Evolutionary conservation across 2,329 filamentous ascomycete genomes (phyloP).

Genomic region (Colletotrichum sp.): DNA sequence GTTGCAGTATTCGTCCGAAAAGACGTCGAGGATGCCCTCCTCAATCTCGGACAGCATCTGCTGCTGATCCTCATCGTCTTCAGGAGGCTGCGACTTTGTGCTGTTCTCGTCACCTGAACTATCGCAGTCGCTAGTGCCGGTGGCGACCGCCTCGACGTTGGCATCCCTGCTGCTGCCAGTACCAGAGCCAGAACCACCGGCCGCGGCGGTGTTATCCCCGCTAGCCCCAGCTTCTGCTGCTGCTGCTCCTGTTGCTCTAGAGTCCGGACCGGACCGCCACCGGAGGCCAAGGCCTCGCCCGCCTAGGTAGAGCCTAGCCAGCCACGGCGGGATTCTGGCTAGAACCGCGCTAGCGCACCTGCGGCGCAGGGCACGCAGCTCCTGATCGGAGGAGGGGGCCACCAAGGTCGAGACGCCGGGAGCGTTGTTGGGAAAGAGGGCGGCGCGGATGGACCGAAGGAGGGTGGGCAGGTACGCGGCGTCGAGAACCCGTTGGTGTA

Average conservation of each 20-base stretch:
- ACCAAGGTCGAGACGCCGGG: slow-evolving; percentile 68
- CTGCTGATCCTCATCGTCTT: slow-evolving; percentile 46
- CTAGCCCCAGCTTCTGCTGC: neutral
- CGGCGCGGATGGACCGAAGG: slow-evolving; percentile 73
- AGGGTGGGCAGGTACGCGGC: slow-evolving; percentile 68
- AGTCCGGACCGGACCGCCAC: slow-evolving; percentile 25
- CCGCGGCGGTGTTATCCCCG: neutral
- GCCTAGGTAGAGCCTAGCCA: slow-evolving; percentile 58
- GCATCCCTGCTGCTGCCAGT: slow-evolving; percentile 6
- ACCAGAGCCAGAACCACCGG: neutral
- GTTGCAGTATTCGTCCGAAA: slow-evolving; percentile 87
- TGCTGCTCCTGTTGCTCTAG: neutral
- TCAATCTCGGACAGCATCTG: slow-evolving; percentile 64
- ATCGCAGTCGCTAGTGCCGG: slow-evolving; percentile 19
- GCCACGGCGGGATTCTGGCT: slow-evolving; percentile 50
- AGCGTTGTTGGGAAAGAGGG: slow-evolving; percentile 86
- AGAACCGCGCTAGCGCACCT: slow-evolving; percentile 68
- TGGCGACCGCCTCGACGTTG: slow-evolving; percentile 27
- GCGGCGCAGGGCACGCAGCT: slow-evolving; percentile 65
- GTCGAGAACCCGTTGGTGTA: slow-evolving; percentile 64
- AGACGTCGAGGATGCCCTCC: slow-evolving; percentile 70
- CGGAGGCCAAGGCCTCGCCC: slow-evolving; percentile 37
- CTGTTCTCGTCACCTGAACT: slow-evolving; percentile 24
- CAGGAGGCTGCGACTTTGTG: slow-evolving; percentile 20
- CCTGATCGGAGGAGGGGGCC: slow-evolving; percentile 64